A percentile compares a stretch with the other conserved stretches of the same genome.
Evolutionary conservation across 768 basidiomycete genomes (phyloP).

Genomic region (Coprinopsis marcescibilis): DNA sequence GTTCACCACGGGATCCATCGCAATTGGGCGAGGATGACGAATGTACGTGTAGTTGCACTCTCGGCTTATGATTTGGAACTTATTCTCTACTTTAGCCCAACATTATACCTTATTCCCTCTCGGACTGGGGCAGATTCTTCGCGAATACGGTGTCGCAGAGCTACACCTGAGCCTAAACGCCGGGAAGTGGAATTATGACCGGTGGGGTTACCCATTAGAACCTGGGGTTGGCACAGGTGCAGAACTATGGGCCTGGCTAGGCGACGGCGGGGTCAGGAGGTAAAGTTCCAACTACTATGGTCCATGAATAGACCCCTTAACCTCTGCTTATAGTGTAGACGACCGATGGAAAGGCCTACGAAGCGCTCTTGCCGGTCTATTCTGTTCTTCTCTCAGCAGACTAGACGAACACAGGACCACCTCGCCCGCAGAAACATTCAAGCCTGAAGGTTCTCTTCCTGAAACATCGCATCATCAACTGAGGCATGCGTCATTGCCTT

Average conservation of each 20-base stretch:
- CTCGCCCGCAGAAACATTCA: slow-evolving; percentile 54
- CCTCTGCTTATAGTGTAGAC: slow-evolving; percentile 46
- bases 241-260: slow-evolving; percentile 91
- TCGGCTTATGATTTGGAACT: not conserved
- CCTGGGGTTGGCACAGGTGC: slow-evolving; percentile 78
- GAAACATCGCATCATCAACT: slow-evolving; percentile 42
- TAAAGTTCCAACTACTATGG: slow-evolving; percentile 21
- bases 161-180: slow-evolving; percentile 87
- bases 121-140: slow-evolving; percentile 79
- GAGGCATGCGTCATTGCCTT: slow-evolving; percentile 72
- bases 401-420: slow-evolving; percentile 74
- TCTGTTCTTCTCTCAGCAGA: slow-evolving; percentile 87
- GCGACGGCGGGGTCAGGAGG: slow-evolving; percentile 50
- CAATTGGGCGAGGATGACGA: slow-evolving; percentile 44
- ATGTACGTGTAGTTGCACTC: slow-evolving; percentile 26
- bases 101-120: slow-evolving; percentile 88
- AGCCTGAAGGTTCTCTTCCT: slow-evolving; percentile 53
- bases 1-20: slow-evolving; percentile 49
- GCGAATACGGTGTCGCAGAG: slow-evolving; percentile 80
- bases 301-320: not conserved
- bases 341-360: slow-evolving; percentile 80
- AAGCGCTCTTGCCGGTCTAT: slow-evolving; percentile 87
- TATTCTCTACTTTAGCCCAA: slow-evolving; percentile 44
- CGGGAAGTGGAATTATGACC: slow-evolving; percentile 84
- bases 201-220: slow-evolving; percentile 79